Evolutionary conservation across 176 grass and related monocot species (phyloP).

Genomic region (Triticum urartu): DNA sequence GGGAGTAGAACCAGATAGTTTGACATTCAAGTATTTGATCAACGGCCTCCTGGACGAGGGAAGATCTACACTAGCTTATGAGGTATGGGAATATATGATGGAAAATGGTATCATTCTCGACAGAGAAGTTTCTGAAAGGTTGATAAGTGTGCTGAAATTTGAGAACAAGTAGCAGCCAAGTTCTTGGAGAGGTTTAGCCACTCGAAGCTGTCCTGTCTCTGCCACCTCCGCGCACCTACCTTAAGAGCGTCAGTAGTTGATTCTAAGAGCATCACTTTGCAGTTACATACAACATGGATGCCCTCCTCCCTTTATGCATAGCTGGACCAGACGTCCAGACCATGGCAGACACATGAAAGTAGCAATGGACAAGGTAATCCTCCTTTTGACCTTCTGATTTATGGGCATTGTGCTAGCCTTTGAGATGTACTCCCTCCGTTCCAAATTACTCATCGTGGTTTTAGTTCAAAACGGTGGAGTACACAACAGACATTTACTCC

Average conservation of each 20-base stretch:
- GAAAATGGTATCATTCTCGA: conserved; percentile 66
- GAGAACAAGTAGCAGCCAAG: conserved; percentile 37
- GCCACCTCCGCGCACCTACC: background rate
- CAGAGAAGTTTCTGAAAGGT: conserved; percentile 57
- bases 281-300: background rate
- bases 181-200: conserved; percentile 1
- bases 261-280: background rate
- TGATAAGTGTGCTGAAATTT: conserved; percentile 56
- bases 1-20: conserved; percentile 53
- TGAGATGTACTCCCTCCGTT: background rate
- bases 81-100: conserved; percentile 72
- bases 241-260: background rate
- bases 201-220: background rate
- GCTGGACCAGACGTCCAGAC: background rate
- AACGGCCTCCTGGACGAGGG: conserved; percentile 61
- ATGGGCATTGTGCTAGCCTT: conserved; percentile 5
- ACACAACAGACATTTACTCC: background rate
- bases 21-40: conserved; percentile 72
- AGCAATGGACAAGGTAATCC: conserved; percentile 18
- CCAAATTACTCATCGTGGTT: too few relatives aligned
- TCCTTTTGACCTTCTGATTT: conserved; percentile 1
- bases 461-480: too few relatives aligned
- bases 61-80: conserved; percentile 53
- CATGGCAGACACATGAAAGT: background rate
- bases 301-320: background rate